Conservation (phyloP, 495 filamentous ascomycete genomes). For the Hypoxylon rickii region DNA sequence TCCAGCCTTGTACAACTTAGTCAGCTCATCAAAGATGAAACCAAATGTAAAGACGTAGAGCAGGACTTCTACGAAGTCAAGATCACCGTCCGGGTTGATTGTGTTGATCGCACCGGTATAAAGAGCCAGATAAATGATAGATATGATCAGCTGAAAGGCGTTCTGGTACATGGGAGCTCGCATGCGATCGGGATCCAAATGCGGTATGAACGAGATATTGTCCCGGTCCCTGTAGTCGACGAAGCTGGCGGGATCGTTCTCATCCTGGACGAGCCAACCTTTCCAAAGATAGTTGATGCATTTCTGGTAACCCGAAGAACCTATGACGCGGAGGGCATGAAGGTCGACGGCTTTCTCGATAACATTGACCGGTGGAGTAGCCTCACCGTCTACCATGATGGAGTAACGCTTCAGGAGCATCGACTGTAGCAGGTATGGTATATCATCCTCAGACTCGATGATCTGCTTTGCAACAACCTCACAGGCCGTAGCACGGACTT, state of each 20-base stretch:
- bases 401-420: slow-evolving; percentile 92
- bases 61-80: slow-evolving; percentile 82
- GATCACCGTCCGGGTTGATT: slow-evolving; percentile 73
- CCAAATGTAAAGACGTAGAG: slow-evolving; percentile 91
- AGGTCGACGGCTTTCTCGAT: slow-evolving; percentile 91
- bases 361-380: slow-evolving; percentile 78
- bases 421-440: slow-evolving; percentile 73
- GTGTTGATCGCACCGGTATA: slow-evolving; percentile 94
- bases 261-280: slow-evolving; percentile 95
- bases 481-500: slow-evolving; percentile 78
- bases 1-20: slow-evolving; percentile 93
- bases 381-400: slow-evolving; percentile 70
- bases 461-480: slow-evolving; percentile 94
- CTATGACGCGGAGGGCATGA: slow-evolving; percentile 84
- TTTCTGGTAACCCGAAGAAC: slow-evolving; percentile 90
- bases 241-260: slow-evolving; percentile 83
- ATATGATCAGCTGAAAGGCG: slow-evolving; percentile 80
- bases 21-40: slow-evolving; percentile 85
- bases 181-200: slow-evolving; percentile 94
- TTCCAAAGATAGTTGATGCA: slow-evolving; percentile 91
- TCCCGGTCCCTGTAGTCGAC: slow-evolving; percentile 78
- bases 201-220: slow-evolving; percentile 72
- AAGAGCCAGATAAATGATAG: slow-evolving; percentile 77
- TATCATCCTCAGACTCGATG: slow-evolving; percentile 82
- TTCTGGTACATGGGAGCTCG: slow-evolving; percentile 92